Conservation (phyloP, 371 early-diverging fungal genomes). For the Syncephalis plumigaleata region DNA sequence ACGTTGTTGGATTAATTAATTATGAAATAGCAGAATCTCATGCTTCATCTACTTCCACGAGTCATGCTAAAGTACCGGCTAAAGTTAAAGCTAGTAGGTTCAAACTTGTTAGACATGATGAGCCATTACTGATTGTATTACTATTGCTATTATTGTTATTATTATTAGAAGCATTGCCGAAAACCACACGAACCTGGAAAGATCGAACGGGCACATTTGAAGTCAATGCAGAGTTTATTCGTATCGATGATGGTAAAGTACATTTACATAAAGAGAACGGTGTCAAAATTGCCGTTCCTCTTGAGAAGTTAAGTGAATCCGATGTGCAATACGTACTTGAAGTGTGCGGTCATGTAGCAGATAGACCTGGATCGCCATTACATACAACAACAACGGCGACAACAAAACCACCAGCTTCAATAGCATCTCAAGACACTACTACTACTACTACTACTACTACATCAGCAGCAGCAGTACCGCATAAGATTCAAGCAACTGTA, state of each 20-base stretch:
- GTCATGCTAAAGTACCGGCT: conserved; percentile 6
- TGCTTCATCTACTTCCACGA: no score
- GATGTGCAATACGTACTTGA: conserved; percentile 54
- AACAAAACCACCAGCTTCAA: conserved; percentile 3
- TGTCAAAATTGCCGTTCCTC: conserved; percentile 81
- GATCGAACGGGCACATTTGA: conserved; percentile 83
- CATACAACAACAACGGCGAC: conserved; percentile 10
- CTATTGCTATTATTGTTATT: neutral
- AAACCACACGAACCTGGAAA: conserved; percentile 73
- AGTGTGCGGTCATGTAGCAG: conserved; percentile 21
- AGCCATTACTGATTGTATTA: no score
- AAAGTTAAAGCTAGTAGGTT: conserved; percentile 1
- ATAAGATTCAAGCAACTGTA: conserved; percentile 1
- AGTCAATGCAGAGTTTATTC: conserved; percentile 77
- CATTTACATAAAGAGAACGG: conserved; percentile 86
- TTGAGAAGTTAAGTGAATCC: conserved; percentile 64
- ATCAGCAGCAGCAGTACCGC: conserved; percentile 5
- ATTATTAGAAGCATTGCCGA: conserved; percentile 22
- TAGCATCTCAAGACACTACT: conserved; percentile 3
- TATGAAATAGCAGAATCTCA: no score
- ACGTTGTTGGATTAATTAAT: no score
- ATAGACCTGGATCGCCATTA: conserved; percentile 20
- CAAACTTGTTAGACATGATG: no score
- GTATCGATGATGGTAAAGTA: conserved; percentile 58
- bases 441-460: neutral